A percentile compares a stretch with the other conserved stretches of the same genome.
phyloP scores from a whole-genome alignment of 768 basidiomycete species.

The Leccinum aurantiacum region DNA sequence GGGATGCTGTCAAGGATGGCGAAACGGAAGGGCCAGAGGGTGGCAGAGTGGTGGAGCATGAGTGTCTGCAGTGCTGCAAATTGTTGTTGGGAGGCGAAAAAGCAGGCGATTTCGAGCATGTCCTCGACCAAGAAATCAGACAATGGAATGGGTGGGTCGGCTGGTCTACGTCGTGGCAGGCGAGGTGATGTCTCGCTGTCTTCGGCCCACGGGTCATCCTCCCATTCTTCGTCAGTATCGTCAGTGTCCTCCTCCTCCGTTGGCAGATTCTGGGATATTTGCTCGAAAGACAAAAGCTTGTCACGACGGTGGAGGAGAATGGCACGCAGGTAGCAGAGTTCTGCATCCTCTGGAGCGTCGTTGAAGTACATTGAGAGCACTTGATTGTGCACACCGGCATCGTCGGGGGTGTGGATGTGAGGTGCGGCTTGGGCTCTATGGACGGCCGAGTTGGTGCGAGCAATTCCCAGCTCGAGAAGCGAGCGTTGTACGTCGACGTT shows the following conservation, averaged over 20 bases:
- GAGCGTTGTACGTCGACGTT: constrained; percentile 52
- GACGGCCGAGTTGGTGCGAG: constrained; percentile 52
- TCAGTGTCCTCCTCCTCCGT: constrained; percentile 26
- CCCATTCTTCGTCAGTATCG: constrained; percentile 46
- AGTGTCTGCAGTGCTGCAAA: constrained; percentile 61
- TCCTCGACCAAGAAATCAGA: constrained; percentile 62
- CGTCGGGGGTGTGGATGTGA: constrained; percentile 23
- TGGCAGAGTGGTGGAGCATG: constrained; percentile 50
- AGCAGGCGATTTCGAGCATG: constrained; percentile 56
- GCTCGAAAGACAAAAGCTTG: constrained; percentile 68
- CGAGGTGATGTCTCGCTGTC: constrained; percentile 32
- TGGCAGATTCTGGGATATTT: constrained; percentile 50
- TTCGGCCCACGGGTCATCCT: constrained; percentile 69
- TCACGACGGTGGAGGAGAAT: constrained; percentile 70
- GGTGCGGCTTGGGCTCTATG: constrained; percentile 45
- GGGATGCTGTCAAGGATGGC: constrained; percentile 73
- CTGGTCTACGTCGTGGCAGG: constrained; percentile 18
- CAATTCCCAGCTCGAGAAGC: constrained; percentile 63
- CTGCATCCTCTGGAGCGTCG: constrained; percentile 57
- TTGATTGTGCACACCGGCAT: constrained; percentile 16
- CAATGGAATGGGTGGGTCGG: constrained; percentile 51
- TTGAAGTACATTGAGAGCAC: constrained; percentile 54
- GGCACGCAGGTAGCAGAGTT: constrained; percentile 62
- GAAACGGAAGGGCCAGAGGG: constrained; percentile 70
- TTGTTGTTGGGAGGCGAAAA: constrained; percentile 62